Evolutionary conservation across 306 rosid genomes (phyloP).

Genomic region (Nissolia schottii): DNA sequence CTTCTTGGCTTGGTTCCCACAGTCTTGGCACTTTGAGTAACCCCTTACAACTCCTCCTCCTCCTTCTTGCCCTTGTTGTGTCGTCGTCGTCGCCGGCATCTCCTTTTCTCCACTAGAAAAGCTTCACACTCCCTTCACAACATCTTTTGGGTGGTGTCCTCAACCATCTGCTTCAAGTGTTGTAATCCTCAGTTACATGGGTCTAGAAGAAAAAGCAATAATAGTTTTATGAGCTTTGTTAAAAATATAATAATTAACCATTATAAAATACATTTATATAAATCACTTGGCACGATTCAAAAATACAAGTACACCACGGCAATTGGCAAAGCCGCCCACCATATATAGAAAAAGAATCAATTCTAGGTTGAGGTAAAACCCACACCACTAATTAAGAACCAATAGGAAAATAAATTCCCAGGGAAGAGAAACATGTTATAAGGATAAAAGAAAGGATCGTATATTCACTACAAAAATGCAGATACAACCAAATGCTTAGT

Average conservation of each 20-base stretch:
- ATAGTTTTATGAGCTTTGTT: background rate
- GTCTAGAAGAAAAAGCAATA: constrained; percentile 11
- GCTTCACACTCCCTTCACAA: background rate
- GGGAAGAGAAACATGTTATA: background rate
- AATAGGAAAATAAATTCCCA: background rate
- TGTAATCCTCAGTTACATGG: background rate
- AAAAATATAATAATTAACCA: background rate
- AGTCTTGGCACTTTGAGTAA: constrained; percentile 54
- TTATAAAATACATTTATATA: background rate
- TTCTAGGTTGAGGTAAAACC: constrained; percentile 20
- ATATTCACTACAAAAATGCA: background rate
- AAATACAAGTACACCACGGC: constrained; percentile 14
- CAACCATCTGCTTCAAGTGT: background rate
- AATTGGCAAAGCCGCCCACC: constrained; percentile 1
- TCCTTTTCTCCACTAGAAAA: background rate
- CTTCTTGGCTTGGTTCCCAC: constrained; percentile 79
- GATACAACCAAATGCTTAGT: background rate
- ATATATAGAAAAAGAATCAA: constrained; percentile 12
- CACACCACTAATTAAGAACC: constrained; percentile 11
- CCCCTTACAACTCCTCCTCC: constrained; percentile 17
- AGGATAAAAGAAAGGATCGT: background rate
- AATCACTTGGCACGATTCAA: background rate
- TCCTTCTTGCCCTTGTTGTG: no score
- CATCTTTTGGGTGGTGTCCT: background rate
- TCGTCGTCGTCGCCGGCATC: constrained; percentile 20